A percentile compares a stretch with the other conserved stretches of the same genome.
Conservation (phyloP, 129 eudicot species). For the Smallanthus sonchifolius region DNA sequence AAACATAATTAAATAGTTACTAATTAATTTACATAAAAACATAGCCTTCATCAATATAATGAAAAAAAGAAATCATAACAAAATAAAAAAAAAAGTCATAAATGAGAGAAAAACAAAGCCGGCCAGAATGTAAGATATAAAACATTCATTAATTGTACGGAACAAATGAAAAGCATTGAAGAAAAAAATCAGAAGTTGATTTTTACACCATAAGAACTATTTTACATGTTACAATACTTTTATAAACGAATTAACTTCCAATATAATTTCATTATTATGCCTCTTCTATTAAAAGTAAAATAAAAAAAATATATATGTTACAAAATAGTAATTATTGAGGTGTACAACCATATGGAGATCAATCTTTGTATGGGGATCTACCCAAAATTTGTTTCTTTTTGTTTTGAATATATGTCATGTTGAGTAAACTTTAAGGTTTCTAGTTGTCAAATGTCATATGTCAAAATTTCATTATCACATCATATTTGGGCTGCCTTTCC, state of each 20-base stretch:
- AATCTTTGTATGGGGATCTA: conserved; percentile 21
- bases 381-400: conserved; percentile 23
- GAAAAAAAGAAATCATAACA: neutral
- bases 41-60: neutral
- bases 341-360: neutral
- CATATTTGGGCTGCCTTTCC: conserved; percentile 3
- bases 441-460: conserved; percentile 37
- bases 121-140: neutral
- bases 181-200: neutral
- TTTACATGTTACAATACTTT: too few relatives aligned
- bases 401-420: conserved; percentile 37
- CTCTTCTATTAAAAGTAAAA: neutral
- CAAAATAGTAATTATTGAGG: neutral
- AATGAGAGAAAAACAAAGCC: neutral
- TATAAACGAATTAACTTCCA: neutral
- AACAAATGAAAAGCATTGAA: conserved; percentile 1
- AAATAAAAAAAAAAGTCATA: neutral
- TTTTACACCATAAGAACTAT: too few relatives aligned
- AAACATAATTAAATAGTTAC: neutral
- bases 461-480: conserved; percentile 17
- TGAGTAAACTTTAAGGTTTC: conserved; percentile 39
- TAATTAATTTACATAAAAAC: neutral
- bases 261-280: neutral
- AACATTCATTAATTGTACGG: neutral
- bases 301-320: neutral